A percentile compares a stretch with the other conserved stretches of the same genome.
These are phyloP conservation scores for Onygena corvina DNA, from an alignment of 2,329 filamentous ascomycete genomes.

Conservation along the genomic window DNA sequence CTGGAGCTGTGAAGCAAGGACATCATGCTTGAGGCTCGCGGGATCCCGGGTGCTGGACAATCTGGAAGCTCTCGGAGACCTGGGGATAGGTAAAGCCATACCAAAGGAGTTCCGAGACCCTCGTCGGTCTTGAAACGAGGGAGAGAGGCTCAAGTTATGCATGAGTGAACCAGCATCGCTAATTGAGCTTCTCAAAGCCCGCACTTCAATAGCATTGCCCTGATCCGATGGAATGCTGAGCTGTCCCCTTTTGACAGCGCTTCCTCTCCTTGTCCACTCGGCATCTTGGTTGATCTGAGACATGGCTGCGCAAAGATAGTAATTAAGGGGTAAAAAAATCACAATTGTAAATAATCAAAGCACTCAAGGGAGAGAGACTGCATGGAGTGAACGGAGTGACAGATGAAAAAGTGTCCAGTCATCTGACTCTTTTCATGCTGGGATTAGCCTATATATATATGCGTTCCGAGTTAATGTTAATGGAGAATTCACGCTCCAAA, in stretches of 20 bases:
- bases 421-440: not conserved
- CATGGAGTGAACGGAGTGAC: not conserved
- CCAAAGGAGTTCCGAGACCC: constrained; percentile 67
- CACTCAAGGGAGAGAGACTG: constrained; percentile 4
- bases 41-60: constrained; percentile 49
- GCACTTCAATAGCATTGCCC: constrained; percentile 53
- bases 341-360: too few species aligned
- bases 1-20: constrained; percentile 59
- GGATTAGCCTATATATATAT: not conserved
- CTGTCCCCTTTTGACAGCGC: constrained; percentile 10
- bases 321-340: not conserved
- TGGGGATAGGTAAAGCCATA: constrained; percentile 58
- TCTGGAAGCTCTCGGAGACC: constrained; percentile 56
- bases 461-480: not conserved
- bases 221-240: constrained; percentile 35
- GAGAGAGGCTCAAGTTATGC: constrained; percentile 58
- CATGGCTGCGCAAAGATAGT: not conserved
- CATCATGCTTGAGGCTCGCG: constrained; percentile 51
- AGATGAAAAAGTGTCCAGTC: not conserved
- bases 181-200: constrained; percentile 55
- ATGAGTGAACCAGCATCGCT: constrained; percentile 58
- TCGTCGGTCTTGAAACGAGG: constrained; percentile 55
- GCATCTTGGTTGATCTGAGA: constrained; percentile 8
- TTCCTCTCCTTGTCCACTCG: constrained; percentile 9
- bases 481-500: not conserved